These are phyloP conservation scores for Tothia fuscella DNA, from an alignment of 2,329 filamentous ascomycete genomes.

Conservation along the genomic window DNA sequence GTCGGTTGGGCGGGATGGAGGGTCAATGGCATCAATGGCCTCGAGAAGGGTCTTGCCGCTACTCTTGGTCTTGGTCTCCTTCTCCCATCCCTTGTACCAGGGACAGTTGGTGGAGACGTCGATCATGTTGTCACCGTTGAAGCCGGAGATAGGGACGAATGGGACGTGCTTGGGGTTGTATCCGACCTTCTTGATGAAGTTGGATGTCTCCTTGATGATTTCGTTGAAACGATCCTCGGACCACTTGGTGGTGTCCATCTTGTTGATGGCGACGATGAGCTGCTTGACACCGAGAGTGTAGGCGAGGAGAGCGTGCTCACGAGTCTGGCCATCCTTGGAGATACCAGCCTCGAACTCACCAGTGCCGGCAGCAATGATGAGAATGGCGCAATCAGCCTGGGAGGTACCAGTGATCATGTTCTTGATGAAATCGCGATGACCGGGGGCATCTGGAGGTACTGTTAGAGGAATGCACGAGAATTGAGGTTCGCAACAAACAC, in stretches of 20 bases:
- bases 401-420: conserved; percentile 99
- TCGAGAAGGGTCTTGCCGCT: conserved; percentile 97
- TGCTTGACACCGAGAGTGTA: conserved; percentile 99
- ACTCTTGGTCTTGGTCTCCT: conserved; percentile 87
- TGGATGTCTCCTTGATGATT: conserved; percentile 99
- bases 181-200: conserved; percentile 99
- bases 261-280: conserved; percentile 99
- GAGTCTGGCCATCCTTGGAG: conserved; percentile 99
- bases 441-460: conserved; percentile 63
- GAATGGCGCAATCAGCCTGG: conserved; percentile 98
- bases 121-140: conserved; percentile 99
- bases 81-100: conserved; percentile 99
- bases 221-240: conserved; percentile 91
- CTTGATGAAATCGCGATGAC: conserved; percentile 99
- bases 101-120: conserved; percentile 79
- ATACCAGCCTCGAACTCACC: conserved; percentile 99
- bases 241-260: conserved; percentile 99
- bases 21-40: conserved; percentile 94
- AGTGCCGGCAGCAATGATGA: conserved; percentile 99
- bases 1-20: conserved; percentile 84
- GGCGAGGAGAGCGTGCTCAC: conserved; percentile 99
- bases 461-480: conserved; percentile 13
- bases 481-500: conserved; percentile 18
- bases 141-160: conserved; percentile 99
- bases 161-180: conserved; percentile 99